A percentile compares a stretch with the other conserved stretches of the same genome.
phyloP scores from a whole-genome alignment of 768 basidiomycete genomes.

The Hericium erinaceus region DNA sequence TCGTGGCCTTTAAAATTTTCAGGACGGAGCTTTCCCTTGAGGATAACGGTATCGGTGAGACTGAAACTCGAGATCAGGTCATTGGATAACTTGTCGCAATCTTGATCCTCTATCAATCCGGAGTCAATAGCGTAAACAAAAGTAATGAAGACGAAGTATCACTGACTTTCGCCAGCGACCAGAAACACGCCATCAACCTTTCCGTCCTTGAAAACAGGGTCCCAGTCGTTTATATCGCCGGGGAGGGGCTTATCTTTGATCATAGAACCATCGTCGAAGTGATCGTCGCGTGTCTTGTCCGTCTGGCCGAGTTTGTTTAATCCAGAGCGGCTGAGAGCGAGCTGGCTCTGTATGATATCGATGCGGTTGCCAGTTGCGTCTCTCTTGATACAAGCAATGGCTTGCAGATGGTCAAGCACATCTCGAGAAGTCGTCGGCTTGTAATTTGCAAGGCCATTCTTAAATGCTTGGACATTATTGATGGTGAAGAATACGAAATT shows the following conservation, averaged over 20 bases:
- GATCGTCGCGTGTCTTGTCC: background rate
- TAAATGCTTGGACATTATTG: slow-evolving; percentile 2
- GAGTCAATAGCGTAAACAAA: background rate
- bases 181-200: background rate
- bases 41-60: background rate
- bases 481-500: slow-evolving; percentile 7
- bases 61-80: slow-evolving; percentile 4
- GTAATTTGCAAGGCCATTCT: background rate
- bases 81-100: background rate
- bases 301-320: background rate
- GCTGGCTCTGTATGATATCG: background rate
- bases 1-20: slow-evolving; percentile 29
- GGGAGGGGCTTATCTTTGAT: background rate
- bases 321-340: slow-evolving; percentile 5
- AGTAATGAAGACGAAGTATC: background rate
- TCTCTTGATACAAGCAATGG: background rate
- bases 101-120: background rate
- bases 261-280: background rate
- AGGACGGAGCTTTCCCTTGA: slow-evolving; percentile 27
- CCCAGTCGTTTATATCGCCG: background rate
- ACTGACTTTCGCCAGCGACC: background rate
- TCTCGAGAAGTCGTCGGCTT: background rate
- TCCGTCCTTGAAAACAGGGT: background rate
- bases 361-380: background rate
- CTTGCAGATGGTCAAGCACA: background rate